Conservation (phyloP, 345 rosid genomes). For the Eucalyptus pauciflora region DNA sequence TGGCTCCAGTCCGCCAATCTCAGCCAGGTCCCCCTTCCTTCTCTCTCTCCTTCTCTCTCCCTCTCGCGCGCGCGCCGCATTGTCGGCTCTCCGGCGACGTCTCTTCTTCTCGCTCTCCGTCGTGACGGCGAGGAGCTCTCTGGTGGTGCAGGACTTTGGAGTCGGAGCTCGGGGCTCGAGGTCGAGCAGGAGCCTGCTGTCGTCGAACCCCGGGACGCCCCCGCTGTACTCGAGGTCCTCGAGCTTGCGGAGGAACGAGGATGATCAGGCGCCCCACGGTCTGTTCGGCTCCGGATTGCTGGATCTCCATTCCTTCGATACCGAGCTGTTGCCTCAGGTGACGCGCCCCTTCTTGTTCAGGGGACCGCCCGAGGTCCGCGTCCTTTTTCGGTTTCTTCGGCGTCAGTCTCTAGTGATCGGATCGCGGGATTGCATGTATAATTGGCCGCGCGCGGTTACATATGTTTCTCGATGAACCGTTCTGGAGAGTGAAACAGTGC, state of each 20-base stretch:
- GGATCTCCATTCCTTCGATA: slow-evolving; percentile 52
- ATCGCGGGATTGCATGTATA: background rate
- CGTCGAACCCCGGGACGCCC: background rate
- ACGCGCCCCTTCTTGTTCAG: background rate
- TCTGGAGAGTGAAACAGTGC: background rate
- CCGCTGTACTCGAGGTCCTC: slow-evolving; percentile 22
- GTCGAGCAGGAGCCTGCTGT: background rate
- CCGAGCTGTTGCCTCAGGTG: slow-evolving; percentile 48
- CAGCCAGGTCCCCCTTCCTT: background rate
- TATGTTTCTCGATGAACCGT: background rate
- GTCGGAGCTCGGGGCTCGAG: background rate
- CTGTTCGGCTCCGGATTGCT: slow-evolving; percentile 40
- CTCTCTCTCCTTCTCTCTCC: fast-evolving
- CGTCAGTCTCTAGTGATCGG: background rate
- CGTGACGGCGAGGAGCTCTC: background rate
- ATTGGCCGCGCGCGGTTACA: background rate
- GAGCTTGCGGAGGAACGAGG: slow-evolving; percentile 25
- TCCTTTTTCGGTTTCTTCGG: background rate
- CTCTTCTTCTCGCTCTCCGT: background rate
- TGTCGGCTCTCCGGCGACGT: background rate
- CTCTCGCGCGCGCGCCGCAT: background rate
- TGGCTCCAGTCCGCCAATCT: slow-evolving; percentile 25
- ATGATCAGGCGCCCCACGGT: slow-evolving; percentile 14
- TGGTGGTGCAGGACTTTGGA: background rate
- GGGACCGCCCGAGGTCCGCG: too few relatives aligned